A percentile compares a stretch with the other conserved stretches of the same genome.
These are phyloP conservation scores for Claviceps monticola DNA, from an alignment of 2,329 filamentous ascomycete genomes.

Conservation along the genomic window DNA sequence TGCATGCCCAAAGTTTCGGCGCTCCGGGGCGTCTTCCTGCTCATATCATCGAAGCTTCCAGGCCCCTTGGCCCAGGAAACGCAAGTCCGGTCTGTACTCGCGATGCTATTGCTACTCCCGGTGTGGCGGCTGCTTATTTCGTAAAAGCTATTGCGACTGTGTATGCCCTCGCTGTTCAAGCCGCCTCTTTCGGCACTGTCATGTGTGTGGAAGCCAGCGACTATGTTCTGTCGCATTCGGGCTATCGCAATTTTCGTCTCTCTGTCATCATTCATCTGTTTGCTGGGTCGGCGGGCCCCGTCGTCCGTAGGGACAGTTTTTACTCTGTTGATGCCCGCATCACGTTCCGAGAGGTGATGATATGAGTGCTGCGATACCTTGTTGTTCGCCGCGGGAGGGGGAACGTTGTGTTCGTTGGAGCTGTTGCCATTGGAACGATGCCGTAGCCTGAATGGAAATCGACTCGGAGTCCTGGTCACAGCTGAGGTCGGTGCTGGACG, in stretches of 20 bases:
- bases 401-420: background rate
- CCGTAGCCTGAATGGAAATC: background rate
- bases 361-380: background rate
- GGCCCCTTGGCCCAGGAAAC: too few relatives aligned
- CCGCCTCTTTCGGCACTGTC: constrained; percentile 29
- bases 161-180: constrained; percentile 1
- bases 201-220: background rate
- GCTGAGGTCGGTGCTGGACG: background rate
- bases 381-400: background rate
- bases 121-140: background rate
- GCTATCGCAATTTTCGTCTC: constrained; percentile 2
- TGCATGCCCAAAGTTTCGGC: background rate
- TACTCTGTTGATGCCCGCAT: background rate
- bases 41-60: background rate
- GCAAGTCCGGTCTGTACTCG: constrained; percentile 1
- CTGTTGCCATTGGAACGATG: background rate
- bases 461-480: background rate
- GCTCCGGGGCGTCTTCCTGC: background rate
- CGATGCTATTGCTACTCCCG: background rate
- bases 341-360: background rate
- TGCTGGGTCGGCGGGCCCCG: background rate
- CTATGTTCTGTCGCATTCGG: constrained; percentile 6
- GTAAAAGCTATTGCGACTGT: background rate
- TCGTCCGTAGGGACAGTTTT: background rate
- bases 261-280: background rate